Evolutionary conservation across 495 filamentous ascomycete genomes (phyloP), one percentile per base, ranked within the genome.

Genomic region (Thermothielavioides terrestris): DNA sequence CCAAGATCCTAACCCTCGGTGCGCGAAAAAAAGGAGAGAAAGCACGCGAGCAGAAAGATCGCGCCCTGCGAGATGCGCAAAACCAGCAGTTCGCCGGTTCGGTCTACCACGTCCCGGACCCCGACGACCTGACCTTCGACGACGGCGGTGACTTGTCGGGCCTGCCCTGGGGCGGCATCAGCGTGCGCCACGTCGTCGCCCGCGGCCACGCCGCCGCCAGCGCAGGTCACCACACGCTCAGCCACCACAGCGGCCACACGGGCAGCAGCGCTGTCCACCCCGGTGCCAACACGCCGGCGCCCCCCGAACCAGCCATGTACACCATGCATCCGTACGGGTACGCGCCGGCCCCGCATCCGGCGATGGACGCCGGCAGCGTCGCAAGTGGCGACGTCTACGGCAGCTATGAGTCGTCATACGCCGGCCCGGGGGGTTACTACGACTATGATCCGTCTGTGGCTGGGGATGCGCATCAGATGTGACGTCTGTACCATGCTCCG

Each of bases 141-240:
- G 54, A 61, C 34, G 70, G 64, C 25, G 61, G 67, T 22, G 73
- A 77, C 31, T 70, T 78, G 10, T 77, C 78, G 0, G 81, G 81
- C 4, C 60, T 85, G 3, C 81, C 81, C 0, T 85, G 82, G 82
- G 82, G 82, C 17, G 71, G 79, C 20, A 42, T 82, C 36, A 77
- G 69, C 49, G 65, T 85, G 66, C 62, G 64, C 23, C 73, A 79
- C 52, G 68, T 82, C 3, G 65, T 84, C 0, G 62, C 72, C 8
- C 63, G 68, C 9, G 80, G 81, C 15, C 75, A 78, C 52, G 67
- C 71, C 36, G 65, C 62, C 22, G 73, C 76, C 45, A 63, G 60
- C 28, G 15, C 37, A 7, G 31, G 44, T 0, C 23, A 31, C 0
- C 42, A 42, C 18, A 50, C 41, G 11, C 52, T 45, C 42, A 54